Percentiles rank a stretch among this genome's conserved stretches.
These are phyloP conservation scores for Aspergillus melleus DNA, from an alignment of 2,329 filamentous ascomycete species.

Conservation along the genomic window DNA sequence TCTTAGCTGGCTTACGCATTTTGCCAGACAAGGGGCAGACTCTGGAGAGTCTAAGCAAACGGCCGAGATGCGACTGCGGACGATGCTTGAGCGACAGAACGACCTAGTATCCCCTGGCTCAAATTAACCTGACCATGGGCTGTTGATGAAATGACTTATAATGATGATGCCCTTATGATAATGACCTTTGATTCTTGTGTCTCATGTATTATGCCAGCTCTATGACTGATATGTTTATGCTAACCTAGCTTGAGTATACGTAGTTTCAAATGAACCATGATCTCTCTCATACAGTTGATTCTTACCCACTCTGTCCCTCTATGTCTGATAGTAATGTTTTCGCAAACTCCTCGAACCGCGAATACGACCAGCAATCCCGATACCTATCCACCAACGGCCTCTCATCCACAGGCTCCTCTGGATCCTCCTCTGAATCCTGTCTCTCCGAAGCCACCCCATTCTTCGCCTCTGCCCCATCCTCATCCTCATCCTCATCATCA, in stretches of 20 bases:
- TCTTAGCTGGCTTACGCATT: constrained; percentile 35
- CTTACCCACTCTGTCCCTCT: constrained; percentile 19
- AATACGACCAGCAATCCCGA: constrained; percentile 44
- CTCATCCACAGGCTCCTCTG: constrained; percentile 26
- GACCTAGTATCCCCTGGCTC: constrained; percentile 2
- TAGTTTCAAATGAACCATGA: not conserved
- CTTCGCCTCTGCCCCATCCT: constrained; percentile 26
- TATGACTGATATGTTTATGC: not conserved
- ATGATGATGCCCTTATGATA: not conserved
- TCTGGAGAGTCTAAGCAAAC: constrained; percentile 15
- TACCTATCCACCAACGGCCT: constrained; percentile 45
- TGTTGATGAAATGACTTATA: not conserved
- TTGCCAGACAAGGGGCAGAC: constrained; percentile 19
- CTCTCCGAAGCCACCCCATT: constrained; percentile 9
- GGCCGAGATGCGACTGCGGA: constrained; percentile 38
- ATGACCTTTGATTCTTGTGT: not conserved
- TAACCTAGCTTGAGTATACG: not conserved
- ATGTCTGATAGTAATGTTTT: constrained; percentile 32
- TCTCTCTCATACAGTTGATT: not conserved
- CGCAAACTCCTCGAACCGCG: constrained; percentile 44
- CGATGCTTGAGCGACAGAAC: constrained; percentile 34
- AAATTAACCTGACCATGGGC: not conserved
- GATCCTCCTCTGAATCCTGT: not conserved
- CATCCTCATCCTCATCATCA: constrained; percentile 26
- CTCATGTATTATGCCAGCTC: not conserved